Percentiles rank a stretch among this genome's conserved stretches.
Conservation (phyloP, 2,329 filamentous ascomycete species). For the Paecilomyces sp. region DNA sequence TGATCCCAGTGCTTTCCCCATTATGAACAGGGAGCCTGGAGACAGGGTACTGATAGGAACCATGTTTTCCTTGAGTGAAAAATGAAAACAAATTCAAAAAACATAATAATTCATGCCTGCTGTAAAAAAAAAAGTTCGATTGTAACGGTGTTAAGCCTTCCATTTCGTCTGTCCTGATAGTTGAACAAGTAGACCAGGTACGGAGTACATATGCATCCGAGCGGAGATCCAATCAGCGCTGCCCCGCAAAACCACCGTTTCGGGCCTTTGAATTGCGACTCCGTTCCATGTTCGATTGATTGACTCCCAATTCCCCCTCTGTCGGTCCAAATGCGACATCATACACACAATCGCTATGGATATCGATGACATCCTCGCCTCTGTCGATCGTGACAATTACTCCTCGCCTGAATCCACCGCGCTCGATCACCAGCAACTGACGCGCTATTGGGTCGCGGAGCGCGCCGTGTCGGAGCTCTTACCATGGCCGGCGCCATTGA, state of each 20-base stretch:
- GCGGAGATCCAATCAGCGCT: background rate
- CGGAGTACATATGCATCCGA: background rate
- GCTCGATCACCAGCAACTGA: constrained; percentile 77
- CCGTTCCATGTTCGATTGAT: background rate
- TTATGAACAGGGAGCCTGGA: background rate
- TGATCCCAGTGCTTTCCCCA: background rate
- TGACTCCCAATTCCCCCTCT: constrained; percentile 6
- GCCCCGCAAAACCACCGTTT: background rate
- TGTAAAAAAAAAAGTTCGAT: no score
- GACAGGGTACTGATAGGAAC: background rate
- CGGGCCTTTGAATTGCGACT: background rate
- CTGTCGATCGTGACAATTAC: constrained; percentile 57
- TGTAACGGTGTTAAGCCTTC: no score
- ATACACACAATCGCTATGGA: constrained; percentile 50
- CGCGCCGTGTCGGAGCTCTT: constrained; percentile 84
- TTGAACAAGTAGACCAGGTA: no score
- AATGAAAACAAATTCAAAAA: background rate
- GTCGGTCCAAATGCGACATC: constrained; percentile 9
- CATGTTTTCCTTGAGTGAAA: background rate
- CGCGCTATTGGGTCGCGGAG: constrained; percentile 89
- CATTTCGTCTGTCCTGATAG: no score
- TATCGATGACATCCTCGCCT: constrained; percentile 71
- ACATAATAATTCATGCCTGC: background rate
- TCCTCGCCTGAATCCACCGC: constrained; percentile 28
- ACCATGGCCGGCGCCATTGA: constrained; percentile 65